Conservation (phyloP, 2,329 filamentous ascomycete genomes). For the Penicillium sp. region DNA sequence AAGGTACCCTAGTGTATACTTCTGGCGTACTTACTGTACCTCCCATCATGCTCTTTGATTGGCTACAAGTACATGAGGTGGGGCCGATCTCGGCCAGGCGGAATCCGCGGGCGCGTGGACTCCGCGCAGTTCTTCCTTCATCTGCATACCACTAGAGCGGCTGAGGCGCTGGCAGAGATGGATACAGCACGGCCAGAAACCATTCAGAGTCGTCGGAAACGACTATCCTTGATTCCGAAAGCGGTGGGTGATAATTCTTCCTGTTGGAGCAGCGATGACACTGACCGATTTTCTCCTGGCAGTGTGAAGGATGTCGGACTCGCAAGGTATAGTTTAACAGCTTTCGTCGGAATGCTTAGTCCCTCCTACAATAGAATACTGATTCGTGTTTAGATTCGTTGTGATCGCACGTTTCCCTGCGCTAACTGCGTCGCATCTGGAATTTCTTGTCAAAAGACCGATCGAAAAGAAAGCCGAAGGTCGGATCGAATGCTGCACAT, state of each 20-base stretch:
- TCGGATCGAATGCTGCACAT: conserved; percentile 5
- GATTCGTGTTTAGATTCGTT: conserved; percentile 15
- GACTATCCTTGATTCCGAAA: conserved; percentile 21
- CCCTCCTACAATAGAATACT: neutral
- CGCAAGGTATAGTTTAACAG: conserved; percentile 19
- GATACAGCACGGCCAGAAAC: conserved; percentile 9
- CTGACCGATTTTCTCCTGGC: neutral
- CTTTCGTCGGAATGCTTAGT: neutral
- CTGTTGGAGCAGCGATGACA: neutral
- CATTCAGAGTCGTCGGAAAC: conserved; percentile 17
- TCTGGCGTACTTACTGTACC: too few species aligned
- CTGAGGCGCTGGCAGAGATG: neutral
- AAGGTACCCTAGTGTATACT: too few species aligned
- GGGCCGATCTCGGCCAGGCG: neutral
- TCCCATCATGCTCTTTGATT: too few species aligned
- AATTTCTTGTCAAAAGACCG: conserved; percentile 18
- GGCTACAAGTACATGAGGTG: too few species aligned
- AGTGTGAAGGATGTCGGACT: conserved; percentile 27
- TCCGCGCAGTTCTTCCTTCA: neutral
- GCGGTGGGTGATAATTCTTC: conserved; percentile 14
- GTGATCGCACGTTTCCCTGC: conserved; percentile 22
- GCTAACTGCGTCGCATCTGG: conserved; percentile 20
- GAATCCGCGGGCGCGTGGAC: conserved; percentile 1
- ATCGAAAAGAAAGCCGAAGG: conserved; percentile 4
- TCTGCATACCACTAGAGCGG: neutral